Conservation (phyloP, 148 eudicot species). For the Spergularia bocconei region DNA sequence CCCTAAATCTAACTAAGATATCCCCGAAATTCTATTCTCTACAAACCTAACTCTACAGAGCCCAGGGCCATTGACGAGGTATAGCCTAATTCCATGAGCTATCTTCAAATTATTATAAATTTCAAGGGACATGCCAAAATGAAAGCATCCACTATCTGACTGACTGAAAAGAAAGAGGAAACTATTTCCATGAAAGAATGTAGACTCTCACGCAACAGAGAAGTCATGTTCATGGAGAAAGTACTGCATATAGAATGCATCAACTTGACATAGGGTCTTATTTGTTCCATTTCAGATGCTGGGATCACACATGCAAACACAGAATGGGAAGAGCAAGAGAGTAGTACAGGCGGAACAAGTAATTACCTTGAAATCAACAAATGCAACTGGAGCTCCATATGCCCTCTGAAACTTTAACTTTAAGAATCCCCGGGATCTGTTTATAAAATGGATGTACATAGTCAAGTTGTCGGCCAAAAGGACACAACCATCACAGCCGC, state of each 20-base stretch:
- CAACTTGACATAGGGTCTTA: too few relatives aligned
- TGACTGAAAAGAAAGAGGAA: not conserved
- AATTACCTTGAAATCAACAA: constrained; percentile 81
- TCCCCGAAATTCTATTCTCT: too few relatives aligned
- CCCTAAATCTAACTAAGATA: too few relatives aligned
- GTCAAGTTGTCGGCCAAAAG: constrained; percentile 9
- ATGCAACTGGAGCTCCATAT: constrained; percentile 87
- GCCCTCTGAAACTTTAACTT: constrained; percentile 87
- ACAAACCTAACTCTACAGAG: not conserved
- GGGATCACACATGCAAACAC: too few relatives aligned
- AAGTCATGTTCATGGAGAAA: not conserved
- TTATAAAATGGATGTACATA: constrained; percentile 8
- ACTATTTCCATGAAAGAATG: not conserved
- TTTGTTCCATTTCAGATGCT: too few relatives aligned
- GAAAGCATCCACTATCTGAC: not conserved
- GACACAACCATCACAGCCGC: not conserved
- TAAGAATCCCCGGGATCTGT: constrained; percentile 78
- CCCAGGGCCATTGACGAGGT: not conserved
- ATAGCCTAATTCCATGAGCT: not conserved
- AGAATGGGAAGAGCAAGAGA: too few relatives aligned
- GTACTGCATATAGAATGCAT: not conserved
- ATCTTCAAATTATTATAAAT: not conserved
- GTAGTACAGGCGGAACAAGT: too few relatives aligned
- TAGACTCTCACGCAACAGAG: not conserved
- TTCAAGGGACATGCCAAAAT: not conserved